Base-by-base conservation (phyloP, 2,329 filamentous ascomycete species). In the Cordyceps sp. region DNA sequence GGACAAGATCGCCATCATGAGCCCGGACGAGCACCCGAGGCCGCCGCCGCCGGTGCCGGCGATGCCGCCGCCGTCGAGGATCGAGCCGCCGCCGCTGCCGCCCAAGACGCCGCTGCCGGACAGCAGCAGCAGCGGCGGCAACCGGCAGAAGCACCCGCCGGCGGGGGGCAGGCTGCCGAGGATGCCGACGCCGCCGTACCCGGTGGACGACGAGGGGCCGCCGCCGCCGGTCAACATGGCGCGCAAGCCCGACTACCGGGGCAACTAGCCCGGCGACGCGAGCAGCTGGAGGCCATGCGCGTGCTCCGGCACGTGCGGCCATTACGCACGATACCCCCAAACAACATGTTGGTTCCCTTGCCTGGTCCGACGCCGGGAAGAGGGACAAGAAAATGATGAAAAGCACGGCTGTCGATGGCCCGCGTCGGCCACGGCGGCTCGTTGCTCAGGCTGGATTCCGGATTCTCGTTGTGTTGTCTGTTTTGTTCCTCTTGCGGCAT, bases 181-280 rank as follows among this genome's bases (percentile, higher is more conserved):
- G 36, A 44, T 49, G 6, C 39, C 52, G 1, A 51, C 59, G 8
- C 65, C 82, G 22, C 85, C 85, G 1, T 94, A 94, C 50, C 88
- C 88, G 0, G 57, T 82, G 30, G 76, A 75, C 26, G 78, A 73
- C 28, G 79, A 92, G 45, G 80, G 78, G 18, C 77, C 79, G 19
- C 86, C 88, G 14, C 88, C 88, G 4, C 63, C 70, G 6, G 84
- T 92, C 7, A 92, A 93, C 45, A 80, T 84, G 67, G 75, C 79
- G 28, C 73, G 77, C 42, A 94, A 94, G 53, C 88, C 88, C 1
- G 77, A 80, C 30, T 82, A 77, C 10, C 25, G 25, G 14, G 25
- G 25, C 3, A n/a, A n/a, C n/a, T n/a, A 15, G 25, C 2, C 25
- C 25, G 15, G 25, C 14, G n/a, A 9, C 25, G 15, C 17, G 25